Evolutionary conservation across 139 green algal genomes (phyloP), one percentile per base, ranked within the genome.

Genomic region (Volvox reticuliferus): DNA sequence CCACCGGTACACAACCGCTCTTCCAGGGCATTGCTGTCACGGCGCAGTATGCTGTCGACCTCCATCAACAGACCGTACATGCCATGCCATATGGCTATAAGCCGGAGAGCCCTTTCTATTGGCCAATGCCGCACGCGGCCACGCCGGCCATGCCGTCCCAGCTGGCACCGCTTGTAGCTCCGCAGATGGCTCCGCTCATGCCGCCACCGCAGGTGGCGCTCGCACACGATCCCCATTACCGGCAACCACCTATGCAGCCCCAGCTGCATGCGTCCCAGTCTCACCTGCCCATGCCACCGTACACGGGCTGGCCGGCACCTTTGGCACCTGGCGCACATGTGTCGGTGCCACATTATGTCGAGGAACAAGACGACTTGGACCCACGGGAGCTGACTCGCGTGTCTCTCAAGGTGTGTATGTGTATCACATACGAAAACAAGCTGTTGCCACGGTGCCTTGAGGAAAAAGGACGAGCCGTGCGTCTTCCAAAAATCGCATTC

Each of bases 351-450:
- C 13, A 5, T 33, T 32, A 26, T 22, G 30, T 28, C 33, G 82
- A 37, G 82, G 35, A 80, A 33, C 24, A n/a, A 37, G 85, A 89
- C n/a, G 85, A 73, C 30, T 69, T 90, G 71, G 86, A 90, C 86
- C 30, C 50, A 0, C 50, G 50, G 36, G 86, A 90, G 86, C 55
- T 90, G n/a, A n/a, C 71, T 9, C 86, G 86, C 32, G 86, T 90
- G 86, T 83, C 86, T 3, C 86, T 90, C 71, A 90, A 90, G 86
- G 83, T 88, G 35, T n/a, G n/a, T 55, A 55, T 55, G 44, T 55
- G 44, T 55, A 55, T 55, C 9, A 55, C 44, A 9, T 55, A 55
- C 44, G 44, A 55, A 14, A 55, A 55, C 44, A 5, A 55, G 44
- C 5, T 55, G 44, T 9, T 55, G 44, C 9, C 9, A 55, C 44